Evolutionary conservation across 2,329 filamentous ascomycete species (phyloP).

Genomic region (Ustulina deusta): DNA sequence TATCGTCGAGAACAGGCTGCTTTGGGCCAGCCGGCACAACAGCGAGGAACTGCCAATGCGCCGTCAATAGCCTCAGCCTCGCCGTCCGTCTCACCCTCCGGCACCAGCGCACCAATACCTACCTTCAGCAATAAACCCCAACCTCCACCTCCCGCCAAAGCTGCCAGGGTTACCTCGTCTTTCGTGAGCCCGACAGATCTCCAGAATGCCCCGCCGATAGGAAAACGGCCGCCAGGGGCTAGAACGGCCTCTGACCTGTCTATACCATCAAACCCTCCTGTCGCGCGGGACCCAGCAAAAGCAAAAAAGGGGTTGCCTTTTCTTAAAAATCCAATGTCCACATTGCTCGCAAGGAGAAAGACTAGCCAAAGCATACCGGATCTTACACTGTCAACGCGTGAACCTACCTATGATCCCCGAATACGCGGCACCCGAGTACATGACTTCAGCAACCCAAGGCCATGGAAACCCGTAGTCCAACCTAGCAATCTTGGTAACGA

Average conservation of each 20-base stretch:
- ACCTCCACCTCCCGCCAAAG: conserved; percentile 46
- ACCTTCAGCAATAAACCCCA: conserved; percentile 47
- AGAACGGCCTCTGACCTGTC: conserved; percentile 56
- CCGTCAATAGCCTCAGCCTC: conserved; percentile 9
- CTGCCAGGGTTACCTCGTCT: conserved; percentile 55
- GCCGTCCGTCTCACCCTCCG: conserved; percentile 26
- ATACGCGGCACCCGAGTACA: conserved; percentile 74
- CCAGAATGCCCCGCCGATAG: conserved; percentile 53
- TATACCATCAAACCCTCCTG: conserved; percentile 47
- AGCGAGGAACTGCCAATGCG: conserved; percentile 37
- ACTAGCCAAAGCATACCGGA: conserved; percentile 63
- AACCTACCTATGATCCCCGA: conserved; percentile 69
- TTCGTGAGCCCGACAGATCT: conserved; percentile 65
- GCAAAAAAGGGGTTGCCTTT: conserved; percentile 68
- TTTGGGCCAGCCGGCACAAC: conserved; percentile 39
- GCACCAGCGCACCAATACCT: conserved; percentile 50
- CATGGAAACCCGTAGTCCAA: conserved; percentile 54
- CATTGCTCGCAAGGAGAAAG: conserved; percentile 68
- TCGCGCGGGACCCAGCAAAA: conserved; percentile 57
- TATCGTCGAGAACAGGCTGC: conserved; percentile 57
- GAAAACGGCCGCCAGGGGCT: conserved; percentile 59
- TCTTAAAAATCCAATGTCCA: conserved; percentile 70
- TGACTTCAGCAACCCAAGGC: conserved; percentile 73
- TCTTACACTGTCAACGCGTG: conserved; percentile 57
- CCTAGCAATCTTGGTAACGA: conserved; percentile 46